phyloP scores from a whole-genome alignment of 441 rosid species.

The Oxalis stricta region DNA sequence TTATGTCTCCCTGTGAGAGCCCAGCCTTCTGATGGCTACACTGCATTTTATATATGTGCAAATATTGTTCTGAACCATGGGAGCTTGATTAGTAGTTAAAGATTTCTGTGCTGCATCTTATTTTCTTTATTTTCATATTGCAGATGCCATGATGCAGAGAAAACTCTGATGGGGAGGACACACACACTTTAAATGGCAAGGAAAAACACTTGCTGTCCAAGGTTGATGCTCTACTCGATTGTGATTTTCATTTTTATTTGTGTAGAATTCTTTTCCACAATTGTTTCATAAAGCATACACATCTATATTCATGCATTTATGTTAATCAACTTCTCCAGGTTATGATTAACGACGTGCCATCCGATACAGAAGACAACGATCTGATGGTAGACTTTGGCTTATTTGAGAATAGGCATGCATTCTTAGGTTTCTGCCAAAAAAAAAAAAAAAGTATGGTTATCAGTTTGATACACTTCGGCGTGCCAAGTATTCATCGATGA shows the following conservation, averaged over 20 bases:
- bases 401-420: slow-evolving; percentile 44
- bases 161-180: slow-evolving; percentile 13
- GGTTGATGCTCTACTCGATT: slow-evolving; percentile 24
- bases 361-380: slow-evolving; percentile 47
- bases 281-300: no score
- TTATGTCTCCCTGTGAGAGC: neutral
- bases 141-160: slow-evolving; percentile 46
- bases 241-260: neutral
- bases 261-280: no score
- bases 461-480: slow-evolving; percentile 57
- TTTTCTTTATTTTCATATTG: slow-evolving; percentile 5
- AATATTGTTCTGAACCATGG: no score
- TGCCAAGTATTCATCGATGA: slow-evolving; percentile 75
- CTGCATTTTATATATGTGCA: no score
- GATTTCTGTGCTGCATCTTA: neutral
- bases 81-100: neutral
- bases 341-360: slow-evolving; percentile 25
- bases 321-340: slow-evolving; percentile 17
- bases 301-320: neutral
- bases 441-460: slow-evolving; percentile 33
- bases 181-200: slow-evolving; percentile 17
- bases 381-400: slow-evolving; percentile 17
- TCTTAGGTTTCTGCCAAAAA: slow-evolving; percentile 46
- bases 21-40: neutral
- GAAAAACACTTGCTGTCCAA: slow-evolving; percentile 41